Evolutionary conservation across 495 filamentous ascomycete species (phyloP).

Genomic region (Podospora appendiculata): DNA sequence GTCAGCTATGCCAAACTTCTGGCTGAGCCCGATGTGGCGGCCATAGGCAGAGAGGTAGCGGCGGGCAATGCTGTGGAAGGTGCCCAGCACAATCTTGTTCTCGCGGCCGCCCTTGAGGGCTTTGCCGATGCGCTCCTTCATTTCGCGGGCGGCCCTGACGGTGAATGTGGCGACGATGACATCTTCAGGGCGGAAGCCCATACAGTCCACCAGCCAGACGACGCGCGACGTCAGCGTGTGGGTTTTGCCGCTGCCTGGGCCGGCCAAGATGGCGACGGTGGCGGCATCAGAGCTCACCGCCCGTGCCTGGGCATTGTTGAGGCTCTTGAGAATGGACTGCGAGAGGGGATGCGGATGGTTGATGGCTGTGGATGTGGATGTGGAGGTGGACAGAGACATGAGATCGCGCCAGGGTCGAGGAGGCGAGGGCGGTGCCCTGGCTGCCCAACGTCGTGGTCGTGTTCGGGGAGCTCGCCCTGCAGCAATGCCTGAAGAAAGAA

Average conservation of each 20-base stretch:
- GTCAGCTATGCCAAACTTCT: slow-evolving; percentile 92
- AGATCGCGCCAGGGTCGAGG: too few relatives aligned
- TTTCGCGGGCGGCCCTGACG: slow-evolving; percentile 92
- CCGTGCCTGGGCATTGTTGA: slow-evolving; percentile 77
- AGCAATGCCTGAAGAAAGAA: too few relatives aligned
- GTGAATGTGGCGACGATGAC: slow-evolving; percentile 97
- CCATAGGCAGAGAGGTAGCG: slow-evolving; percentile 84
- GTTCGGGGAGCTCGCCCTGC: too few relatives aligned
- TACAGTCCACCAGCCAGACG: slow-evolving; percentile 81
- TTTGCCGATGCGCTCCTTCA: slow-evolving; percentile 79
- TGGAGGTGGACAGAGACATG: slow-evolving; percentile 1
- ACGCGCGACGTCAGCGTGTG: slow-evolving; percentile 93
- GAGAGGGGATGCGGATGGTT: slow-evolving; percentile 5
- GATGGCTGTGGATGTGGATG: slow-evolving; percentile 4
- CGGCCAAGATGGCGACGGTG: slow-evolving; percentile 86
- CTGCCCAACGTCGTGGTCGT: too few relatives aligned
- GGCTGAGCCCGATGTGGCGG: slow-evolving; percentile 68
- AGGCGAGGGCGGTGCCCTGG: too few relatives aligned
- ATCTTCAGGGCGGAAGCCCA: slow-evolving; percentile 77
- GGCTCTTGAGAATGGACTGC: slow-evolving; percentile 46
- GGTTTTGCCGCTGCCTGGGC: slow-evolving; percentile 81
- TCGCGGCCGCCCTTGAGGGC: slow-evolving; percentile 72
- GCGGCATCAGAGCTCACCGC: slow-evolving; percentile 74
- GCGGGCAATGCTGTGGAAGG: slow-evolving; percentile 90
- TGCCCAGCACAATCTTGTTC: slow-evolving; percentile 77